Evolutionary conservation across 495 filamentous ascomycete genomes (phyloP).

Genomic region (Platismatia glauca): DNA sequence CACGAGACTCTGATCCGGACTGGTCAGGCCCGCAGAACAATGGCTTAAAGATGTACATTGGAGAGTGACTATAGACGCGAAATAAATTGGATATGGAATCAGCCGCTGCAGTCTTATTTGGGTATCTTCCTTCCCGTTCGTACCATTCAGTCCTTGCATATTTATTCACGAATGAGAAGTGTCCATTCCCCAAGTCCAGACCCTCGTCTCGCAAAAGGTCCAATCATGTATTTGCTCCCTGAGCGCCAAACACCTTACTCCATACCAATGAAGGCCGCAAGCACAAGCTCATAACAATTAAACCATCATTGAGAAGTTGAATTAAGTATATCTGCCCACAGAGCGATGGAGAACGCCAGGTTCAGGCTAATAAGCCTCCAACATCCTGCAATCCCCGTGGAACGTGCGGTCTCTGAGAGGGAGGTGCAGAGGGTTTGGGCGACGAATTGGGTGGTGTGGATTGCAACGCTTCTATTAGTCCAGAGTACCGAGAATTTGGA

Average conservation of each 20-base stretch:
- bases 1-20: not conserved
- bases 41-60: not conserved
- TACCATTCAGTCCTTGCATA: no score
- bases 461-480: slow-evolving; percentile 33
- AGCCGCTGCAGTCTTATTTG: not conserved
- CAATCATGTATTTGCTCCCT: not conserved
- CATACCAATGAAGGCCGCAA: not conserved
- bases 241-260: not conserved
- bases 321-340: not conserved
- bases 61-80: not conserved
- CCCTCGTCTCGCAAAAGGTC: not conserved
- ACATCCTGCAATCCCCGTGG: slow-evolving; percentile 43
- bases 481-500: slow-evolving; percentile 21
- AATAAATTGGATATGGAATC: not conserved
- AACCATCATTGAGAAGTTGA: not conserved
- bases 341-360: not conserved
- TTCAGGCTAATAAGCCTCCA: slow-evolving; percentile 40
- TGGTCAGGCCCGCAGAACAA: not conserved
- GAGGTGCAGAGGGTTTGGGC: slow-evolving; percentile 16
- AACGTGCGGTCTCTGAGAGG: slow-evolving; percentile 20
- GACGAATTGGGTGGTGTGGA: slow-evolving; percentile 23
- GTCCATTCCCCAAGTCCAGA: not conserved
- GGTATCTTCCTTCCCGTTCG: not conserved
- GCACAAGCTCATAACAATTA: not conserved
- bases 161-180: no score